A percentile compares a stretch with the other conserved stretches of the same genome.
Conservation (phyloP, 1,139 yeast genomes). For the Nadsonia starkeyi-henricii region DNA sequence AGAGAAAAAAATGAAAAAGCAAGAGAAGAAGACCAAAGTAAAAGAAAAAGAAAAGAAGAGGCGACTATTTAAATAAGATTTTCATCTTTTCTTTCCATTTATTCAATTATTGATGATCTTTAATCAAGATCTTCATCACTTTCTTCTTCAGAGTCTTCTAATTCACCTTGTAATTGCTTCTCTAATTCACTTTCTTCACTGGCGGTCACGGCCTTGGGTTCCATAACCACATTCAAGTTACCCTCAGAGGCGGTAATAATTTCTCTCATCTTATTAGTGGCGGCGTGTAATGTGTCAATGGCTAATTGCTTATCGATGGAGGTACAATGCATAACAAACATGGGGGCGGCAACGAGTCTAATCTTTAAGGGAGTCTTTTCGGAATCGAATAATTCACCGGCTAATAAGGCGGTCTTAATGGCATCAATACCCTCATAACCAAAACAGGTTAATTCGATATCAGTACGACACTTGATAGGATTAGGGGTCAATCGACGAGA, state of each 20-base stretch:
- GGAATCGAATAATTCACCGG: constrained; percentile 75
- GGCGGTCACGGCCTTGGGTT: constrained; percentile 97
- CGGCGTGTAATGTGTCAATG: constrained; percentile 58
- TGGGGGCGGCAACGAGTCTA: constrained; percentile 93
- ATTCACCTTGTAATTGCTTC: constrained; percentile 29
- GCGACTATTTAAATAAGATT: neutral
- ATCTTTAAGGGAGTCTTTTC: constrained; percentile 78
- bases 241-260: constrained; percentile 70
- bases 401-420: constrained; percentile 71
- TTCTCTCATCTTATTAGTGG: constrained; percentile 61
- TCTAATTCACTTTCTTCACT: constrained; percentile 97
- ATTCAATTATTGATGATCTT: neutral
- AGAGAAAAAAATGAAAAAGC: neutral
- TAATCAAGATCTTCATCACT: neutral
- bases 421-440: constrained; percentile 97
- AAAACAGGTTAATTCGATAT: constrained; percentile 93
- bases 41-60: neutral
- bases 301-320: constrained; percentile 88
- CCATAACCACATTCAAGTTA: constrained; percentile 84
- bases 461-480: constrained; percentile 95
- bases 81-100: no score
- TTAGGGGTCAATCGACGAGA: constrained; percentile 93
- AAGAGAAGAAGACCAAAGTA: neutral
- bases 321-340: constrained; percentile 85
- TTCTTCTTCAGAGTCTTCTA: neutral